A percentile compares a stretch with the other conserved stretches of the same genome.
phyloP scores from a whole-genome alignment of 106 monocot genomes.

The Allium fistulosum region DNA sequence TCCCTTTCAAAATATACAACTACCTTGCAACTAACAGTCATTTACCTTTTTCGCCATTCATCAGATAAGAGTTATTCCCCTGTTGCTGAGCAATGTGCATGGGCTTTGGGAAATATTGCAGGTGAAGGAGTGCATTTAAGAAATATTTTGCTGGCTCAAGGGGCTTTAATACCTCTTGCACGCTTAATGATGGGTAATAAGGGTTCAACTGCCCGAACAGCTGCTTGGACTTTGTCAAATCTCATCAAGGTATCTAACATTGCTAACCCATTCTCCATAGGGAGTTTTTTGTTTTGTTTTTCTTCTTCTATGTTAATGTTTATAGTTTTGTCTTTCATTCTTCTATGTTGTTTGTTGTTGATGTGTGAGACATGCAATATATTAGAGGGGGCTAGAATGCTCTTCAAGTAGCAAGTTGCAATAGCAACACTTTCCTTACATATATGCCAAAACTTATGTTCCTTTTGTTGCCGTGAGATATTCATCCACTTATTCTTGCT shows the following conservation, averaged over 20 bases:
- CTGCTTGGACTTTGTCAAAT: conserved; percentile 97
- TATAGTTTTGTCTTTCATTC: too few relatives aligned
- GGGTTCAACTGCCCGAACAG: conserved; percentile 76
- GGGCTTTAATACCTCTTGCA: conserved; percentile 73
- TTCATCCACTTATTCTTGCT: too few relatives aligned
- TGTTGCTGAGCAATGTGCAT: conserved; percentile 97
- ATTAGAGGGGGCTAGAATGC: too few relatives aligned
- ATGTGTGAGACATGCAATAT: too few relatives aligned
- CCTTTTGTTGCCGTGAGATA: too few relatives aligned
- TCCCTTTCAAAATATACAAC: not conserved
- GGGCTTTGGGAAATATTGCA: conserved; percentile 97
- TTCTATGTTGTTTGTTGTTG: too few relatives aligned
- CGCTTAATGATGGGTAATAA: conserved; percentile 77
- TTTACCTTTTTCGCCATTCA: conserved; percentile 10
- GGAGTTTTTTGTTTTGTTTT: too few relatives aligned
- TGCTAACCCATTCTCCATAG: too few relatives aligned
- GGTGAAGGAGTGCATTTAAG: conserved; percentile 89
- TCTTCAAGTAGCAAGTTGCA: too few relatives aligned
- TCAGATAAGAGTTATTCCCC: conserved; percentile 81
- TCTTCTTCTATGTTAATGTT: too few relatives aligned
- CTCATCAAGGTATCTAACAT: conserved; percentile 60
- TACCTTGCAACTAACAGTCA: not conserved
- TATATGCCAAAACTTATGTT: too few relatives aligned
- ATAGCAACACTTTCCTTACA: too few relatives aligned
- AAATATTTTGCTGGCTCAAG: conserved; percentile 77